Evolutionary conservation across 805 yeast species (phyloP).

Genomic region (Saccharomycopsis sp.): DNA sequence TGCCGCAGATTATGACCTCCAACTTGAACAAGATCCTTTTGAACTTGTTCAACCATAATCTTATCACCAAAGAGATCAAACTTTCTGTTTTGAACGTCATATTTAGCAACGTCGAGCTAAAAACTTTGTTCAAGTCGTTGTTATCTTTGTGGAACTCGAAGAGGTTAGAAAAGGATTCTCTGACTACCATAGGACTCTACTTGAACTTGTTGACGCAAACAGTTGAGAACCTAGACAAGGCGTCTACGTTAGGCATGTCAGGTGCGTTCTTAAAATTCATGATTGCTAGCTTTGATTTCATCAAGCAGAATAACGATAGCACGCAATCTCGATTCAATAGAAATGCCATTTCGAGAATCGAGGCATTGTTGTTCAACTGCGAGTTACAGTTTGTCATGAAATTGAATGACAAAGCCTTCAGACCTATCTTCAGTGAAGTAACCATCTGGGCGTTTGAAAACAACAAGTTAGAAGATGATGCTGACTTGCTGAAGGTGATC

Average conservation of each 20-base stretch:
- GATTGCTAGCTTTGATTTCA: conserved; percentile 59
- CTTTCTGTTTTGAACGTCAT: conserved; percentile 54
- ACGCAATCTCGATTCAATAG: conserved; percentile 50
- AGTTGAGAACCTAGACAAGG: conserved; percentile 60
- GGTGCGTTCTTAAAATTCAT: conserved; percentile 62
- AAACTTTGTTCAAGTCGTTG: conserved; percentile 54
- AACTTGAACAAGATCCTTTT: conserved; percentile 56
- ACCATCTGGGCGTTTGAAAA: conserved; percentile 86
- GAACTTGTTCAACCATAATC: conserved; percentile 49
- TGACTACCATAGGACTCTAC: conserved; percentile 53
- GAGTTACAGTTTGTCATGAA: conserved; percentile 78
- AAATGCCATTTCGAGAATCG: conserved; percentile 75
- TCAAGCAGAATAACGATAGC: conserved; percentile 31
- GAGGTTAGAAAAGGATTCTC: conserved; percentile 33
- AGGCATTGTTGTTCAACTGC: conserved; percentile 64
- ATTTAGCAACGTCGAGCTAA: conserved; percentile 61
- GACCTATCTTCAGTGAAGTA: conserved; percentile 82
- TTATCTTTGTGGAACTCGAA: conserved; percentile 53
- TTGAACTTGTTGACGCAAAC: conserved; percentile 60
- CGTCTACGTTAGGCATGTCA: conserved; percentile 59
- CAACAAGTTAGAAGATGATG: conserved; percentile 39
- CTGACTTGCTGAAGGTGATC: conserved; percentile 36
- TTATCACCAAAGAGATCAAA: conserved; percentile 54
- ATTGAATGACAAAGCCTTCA: conserved; percentile 85
- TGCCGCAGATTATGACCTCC: conserved; percentile 79